Base-by-base conservation (phyloP, 176 grass and related monocot genomes). In the Dactylis glomerata region DNA sequence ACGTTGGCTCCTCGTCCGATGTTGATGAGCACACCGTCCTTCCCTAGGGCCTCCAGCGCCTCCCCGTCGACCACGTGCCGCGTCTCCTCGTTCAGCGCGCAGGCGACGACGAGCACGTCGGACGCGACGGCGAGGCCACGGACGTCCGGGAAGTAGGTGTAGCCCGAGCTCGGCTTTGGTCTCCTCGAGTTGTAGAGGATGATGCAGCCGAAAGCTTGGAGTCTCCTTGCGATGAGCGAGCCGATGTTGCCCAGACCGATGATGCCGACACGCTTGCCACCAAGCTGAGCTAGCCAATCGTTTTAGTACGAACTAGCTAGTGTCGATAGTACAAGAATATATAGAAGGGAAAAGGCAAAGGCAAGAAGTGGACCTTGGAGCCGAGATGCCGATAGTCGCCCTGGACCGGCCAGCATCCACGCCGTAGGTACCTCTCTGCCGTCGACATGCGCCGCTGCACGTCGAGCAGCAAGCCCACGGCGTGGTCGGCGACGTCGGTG, bases 351-450 rank as follows among this genome's bases (percentile, higher is more conserved):
- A n/a, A n/a, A n/a, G n/a, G n/a, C n/a, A n/a, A n/a, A n/a, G n/a
- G n/a, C n/a, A 89, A 31, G 27, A 8, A n/a, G n/a, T 9, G n/a
- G 22, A 94, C 87, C 92, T 92, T 92, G 82, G 85, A 78, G 40
- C 73, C 70, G 0, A 95, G 68, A 10, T 16, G 55, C 0, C 68
- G 82, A 19, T 84, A 90, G 32, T 84, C 57, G 4, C 88, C 87
- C 3, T 0, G 72, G 28, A 20, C 19, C 24, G 79, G 41, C 93
- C 90, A 90, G 5, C 63, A 74, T 8, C 85, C 80, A 1, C 37
- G 65, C n/a, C n/a, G n/a, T n/a, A n/a, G n/a, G n/a, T n/a, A n/a
- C n/a, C n/a, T n/a, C n/a, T n/a, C n/a, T n/a, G 87, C 82, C 3
- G 86, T 84, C 0, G 85, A 65, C 19, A 95, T 26, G 12, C 76